Evolutionary conservation across 768 basidiomycete genomes (phyloP).

Genomic region (Boletus barrowsii): DNA sequence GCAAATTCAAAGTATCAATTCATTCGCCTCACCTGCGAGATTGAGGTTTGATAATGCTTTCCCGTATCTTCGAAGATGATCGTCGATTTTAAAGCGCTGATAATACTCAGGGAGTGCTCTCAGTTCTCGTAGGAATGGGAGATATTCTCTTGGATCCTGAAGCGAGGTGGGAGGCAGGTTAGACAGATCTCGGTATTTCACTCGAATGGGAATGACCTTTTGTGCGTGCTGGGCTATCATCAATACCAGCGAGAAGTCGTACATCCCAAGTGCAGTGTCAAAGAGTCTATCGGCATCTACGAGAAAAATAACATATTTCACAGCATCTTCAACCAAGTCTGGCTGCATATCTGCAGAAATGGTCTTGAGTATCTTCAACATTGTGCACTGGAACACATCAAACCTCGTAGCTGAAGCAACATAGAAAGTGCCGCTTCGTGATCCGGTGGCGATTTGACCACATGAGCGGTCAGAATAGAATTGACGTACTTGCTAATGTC

Average conservation of each 20-base stretch:
- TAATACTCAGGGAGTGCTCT: slow-evolving; percentile 70
- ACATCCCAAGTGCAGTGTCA: slow-evolving; percentile 96
- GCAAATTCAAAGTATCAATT: background rate
- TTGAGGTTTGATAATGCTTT: slow-evolving; percentile 75
- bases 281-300: slow-evolving; percentile 90
- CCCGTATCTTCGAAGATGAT: slow-evolving; percentile 75
- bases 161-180: slow-evolving; percentile 1
- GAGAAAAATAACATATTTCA: slow-evolving; percentile 98
- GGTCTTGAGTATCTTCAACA: background rate
- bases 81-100: slow-evolving; percentile 89
- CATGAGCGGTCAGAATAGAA: slow-evolving; percentile 87
- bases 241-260: slow-evolving; percentile 92
- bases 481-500: slow-evolving; percentile 83
- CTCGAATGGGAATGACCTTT: slow-evolving; percentile 58
- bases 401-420: slow-evolving; percentile 77
- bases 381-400: slow-evolving; percentile 4
- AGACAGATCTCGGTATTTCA: background rate
- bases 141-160: slow-evolving; percentile 95
- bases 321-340: slow-evolving; percentile 87
- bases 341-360: slow-evolving; percentile 43
- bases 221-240: slow-evolving; percentile 97
- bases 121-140: slow-evolving; percentile 92
- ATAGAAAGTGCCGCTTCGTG: slow-evolving; percentile 80
- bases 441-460: slow-evolving; percentile 88
- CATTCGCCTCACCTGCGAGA: slow-evolving; percentile 54